Conservation (phyloP, 179 eudicot species). For the Amaranthus tricolor region DNA sequence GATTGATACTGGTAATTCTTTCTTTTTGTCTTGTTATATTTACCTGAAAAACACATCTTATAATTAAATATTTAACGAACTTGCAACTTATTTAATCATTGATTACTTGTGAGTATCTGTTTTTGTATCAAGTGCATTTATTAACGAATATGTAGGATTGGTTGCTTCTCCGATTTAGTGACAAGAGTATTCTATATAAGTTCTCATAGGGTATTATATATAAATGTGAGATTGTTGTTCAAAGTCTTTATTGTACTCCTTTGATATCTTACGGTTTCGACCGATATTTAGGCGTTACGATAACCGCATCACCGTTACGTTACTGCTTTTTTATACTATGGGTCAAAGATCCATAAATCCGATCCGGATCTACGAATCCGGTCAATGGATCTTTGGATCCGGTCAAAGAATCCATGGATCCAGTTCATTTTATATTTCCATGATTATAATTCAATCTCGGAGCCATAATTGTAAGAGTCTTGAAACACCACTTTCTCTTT, state of each 20-base stretch:
- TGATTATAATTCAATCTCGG: too few species aligned
- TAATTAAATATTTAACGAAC: background rate
- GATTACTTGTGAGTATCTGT: background rate
- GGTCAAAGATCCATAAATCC: too few species aligned
- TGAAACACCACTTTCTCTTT: too few species aligned
- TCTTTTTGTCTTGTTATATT: constrained; percentile 9
- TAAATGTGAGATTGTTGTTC: background rate
- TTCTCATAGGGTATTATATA: background rate
- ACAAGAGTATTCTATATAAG: background rate
- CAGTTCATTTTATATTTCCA: too few species aligned
- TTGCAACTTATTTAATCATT: constrained; percentile 3
- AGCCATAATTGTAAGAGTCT: too few species aligned
- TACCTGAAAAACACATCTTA: background rate
- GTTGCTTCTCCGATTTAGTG: background rate
- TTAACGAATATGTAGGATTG: background rate
- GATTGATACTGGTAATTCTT: constrained; percentile 65
- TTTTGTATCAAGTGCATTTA: background rate
- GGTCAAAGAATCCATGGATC: too few species aligned
- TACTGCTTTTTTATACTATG: too few species aligned
- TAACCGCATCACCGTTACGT: too few species aligned
- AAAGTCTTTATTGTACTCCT: background rate
- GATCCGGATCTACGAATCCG: too few species aligned
- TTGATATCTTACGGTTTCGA: too few species aligned
- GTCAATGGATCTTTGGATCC: too few species aligned
- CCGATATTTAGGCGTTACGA: too few species aligned